These are phyloP conservation scores for Entomophthora muscae DNA, from an alignment of 371 early-diverging fungal species.

Conservation along the genomic window DNA sequence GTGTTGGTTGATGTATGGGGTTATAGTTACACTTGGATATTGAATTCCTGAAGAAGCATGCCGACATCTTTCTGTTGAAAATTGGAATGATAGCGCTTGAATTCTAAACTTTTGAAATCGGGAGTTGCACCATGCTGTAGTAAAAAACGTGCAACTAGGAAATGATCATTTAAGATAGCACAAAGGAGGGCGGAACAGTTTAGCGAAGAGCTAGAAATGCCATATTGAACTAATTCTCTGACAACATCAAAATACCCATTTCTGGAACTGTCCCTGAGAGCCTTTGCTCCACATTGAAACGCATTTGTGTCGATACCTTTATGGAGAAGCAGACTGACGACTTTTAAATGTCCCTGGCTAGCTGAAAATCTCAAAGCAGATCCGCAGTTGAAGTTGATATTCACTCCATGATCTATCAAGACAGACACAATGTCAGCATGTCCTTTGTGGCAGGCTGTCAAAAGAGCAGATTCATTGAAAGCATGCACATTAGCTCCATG, in stretches of 20 bases:
- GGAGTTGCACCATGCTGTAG: neutral
- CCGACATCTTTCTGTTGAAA: neutral
- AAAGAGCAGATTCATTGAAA: constrained; percentile 19
- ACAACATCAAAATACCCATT: constrained; percentile 1
- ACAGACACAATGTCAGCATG: constrained; percentile 25
- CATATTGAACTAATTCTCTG: neutral
- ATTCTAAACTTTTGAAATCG: neutral
- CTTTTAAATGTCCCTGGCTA: constrained; percentile 25
- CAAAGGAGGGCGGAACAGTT: neutral
- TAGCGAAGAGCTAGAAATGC: neutral
- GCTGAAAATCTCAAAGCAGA: constrained; percentile 29
- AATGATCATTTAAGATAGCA: neutral
- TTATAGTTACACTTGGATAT: neutral
- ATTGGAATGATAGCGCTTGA: neutral
- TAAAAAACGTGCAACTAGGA: neutral
- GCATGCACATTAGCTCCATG: neutral
- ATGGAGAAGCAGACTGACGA: constrained; percentile 24
- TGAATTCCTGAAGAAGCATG: neutral
- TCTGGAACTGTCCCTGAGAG: neutral
- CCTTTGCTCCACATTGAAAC: neutral
- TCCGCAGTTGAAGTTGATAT: constrained; percentile 31
- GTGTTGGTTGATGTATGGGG: too few species aligned
- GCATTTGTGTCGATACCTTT: constrained; percentile 12
- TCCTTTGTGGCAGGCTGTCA: constrained; percentile 34
- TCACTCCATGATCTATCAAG: constrained; percentile 31